Percentiles rank a stretch among this genome's conserved stretches.
phyloP scores from a whole-genome alignment of 1,284 basidiomycete genomes.

The Heterobasidion irregulare region DNA sequence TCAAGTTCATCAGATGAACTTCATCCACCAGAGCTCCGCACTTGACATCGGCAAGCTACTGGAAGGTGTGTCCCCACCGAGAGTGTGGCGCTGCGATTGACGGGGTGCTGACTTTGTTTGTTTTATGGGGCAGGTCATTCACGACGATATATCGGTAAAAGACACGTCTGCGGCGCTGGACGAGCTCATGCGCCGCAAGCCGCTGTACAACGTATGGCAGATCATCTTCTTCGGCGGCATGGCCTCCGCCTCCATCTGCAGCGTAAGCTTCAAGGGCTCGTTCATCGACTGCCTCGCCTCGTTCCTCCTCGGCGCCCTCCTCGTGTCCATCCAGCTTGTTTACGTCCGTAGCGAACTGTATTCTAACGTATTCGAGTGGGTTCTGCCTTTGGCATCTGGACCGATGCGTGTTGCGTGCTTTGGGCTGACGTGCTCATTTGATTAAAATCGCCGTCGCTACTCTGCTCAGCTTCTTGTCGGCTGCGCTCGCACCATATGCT shows the following conservation, averaged over 20 bases:
- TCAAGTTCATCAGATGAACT: too few relatives aligned
- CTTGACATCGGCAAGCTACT: slow-evolving; percentile 81
- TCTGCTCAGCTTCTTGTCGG: slow-evolving; percentile 75
- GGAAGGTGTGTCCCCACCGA: slow-evolving; percentile 60
- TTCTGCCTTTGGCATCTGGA: slow-evolving; percentile 10
- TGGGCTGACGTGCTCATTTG: background rate
- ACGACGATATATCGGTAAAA: slow-evolving; percentile 78
- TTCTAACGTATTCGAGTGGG: slow-evolving; percentile 78
- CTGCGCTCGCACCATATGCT: slow-evolving; percentile 72
- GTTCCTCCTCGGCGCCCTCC: slow-evolving; percentile 75
- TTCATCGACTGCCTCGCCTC: slow-evolving; percentile 76
- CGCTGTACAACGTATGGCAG: slow-evolving; percentile 58
- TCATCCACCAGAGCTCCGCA: slow-evolving; percentile 69
- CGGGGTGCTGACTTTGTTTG: background rate
- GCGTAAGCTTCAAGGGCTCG: slow-evolving; percentile 63
- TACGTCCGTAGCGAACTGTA: slow-evolving; percentile 78
- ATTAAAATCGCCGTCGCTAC: slow-evolving; percentile 70
- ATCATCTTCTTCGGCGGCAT: slow-evolving; percentile 74
- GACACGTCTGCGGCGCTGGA: slow-evolving; percentile 74
- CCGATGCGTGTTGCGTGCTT: background rate
- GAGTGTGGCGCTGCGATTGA: background rate
- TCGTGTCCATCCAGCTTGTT: slow-evolving; percentile 71
- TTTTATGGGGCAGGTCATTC: slow-evolving; percentile 54
- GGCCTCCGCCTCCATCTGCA: slow-evolving; percentile 76
- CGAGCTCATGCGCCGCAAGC: slow-evolving; percentile 62